phyloP scores from a whole-genome alignment of 164 flowering plant species.

The Vitis rotundifolia region DNA sequence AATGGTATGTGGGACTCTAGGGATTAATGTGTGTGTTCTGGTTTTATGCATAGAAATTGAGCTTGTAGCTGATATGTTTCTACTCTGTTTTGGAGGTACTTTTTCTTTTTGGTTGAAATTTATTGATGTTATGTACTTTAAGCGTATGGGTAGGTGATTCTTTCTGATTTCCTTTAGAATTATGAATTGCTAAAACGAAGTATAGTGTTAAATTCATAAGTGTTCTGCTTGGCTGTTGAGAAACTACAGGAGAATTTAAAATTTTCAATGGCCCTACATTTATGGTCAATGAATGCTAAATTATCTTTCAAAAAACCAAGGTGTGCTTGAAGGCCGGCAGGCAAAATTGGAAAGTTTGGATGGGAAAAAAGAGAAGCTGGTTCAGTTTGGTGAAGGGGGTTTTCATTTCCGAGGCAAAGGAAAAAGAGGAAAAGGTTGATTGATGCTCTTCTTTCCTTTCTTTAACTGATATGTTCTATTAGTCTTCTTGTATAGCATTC shows the following conservation, averaged over 20 bases:
- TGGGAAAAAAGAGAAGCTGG: conserved; percentile 69
- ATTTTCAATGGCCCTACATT: background rate
- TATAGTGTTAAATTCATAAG: background rate
- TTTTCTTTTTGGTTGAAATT: background rate
- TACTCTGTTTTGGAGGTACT: conserved; percentile 3
- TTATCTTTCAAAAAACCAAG: background rate
- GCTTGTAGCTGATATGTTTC: background rate
- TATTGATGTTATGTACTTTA: conserved; percentile 2
- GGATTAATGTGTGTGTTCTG: background rate
- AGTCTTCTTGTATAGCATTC: conserved; percentile 1
- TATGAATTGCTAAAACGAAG: background rate
- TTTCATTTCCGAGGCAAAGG: conserved; percentile 41
- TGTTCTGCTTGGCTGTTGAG: background rate
- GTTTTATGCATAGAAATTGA: background rate
- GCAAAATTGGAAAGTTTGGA: conserved; percentile 6
- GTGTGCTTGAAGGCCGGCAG: conserved; percentile 6
- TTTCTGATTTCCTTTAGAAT: background rate
- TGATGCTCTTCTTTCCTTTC: background rate
- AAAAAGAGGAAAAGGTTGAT: conserved; percentile 47
- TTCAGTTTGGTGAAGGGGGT: conserved; percentile 51
- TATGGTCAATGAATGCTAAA: background rate
- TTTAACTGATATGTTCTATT: background rate
- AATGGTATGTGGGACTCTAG: background rate
- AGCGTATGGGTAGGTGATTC: conserved; percentile 4
- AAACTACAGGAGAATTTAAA: background rate